Evolutionary conservation across 2,329 filamentous ascomycete species (phyloP), one percentile per base, ranked within the genome.

Genomic region (Chaetomiaceae sp.): DNA sequence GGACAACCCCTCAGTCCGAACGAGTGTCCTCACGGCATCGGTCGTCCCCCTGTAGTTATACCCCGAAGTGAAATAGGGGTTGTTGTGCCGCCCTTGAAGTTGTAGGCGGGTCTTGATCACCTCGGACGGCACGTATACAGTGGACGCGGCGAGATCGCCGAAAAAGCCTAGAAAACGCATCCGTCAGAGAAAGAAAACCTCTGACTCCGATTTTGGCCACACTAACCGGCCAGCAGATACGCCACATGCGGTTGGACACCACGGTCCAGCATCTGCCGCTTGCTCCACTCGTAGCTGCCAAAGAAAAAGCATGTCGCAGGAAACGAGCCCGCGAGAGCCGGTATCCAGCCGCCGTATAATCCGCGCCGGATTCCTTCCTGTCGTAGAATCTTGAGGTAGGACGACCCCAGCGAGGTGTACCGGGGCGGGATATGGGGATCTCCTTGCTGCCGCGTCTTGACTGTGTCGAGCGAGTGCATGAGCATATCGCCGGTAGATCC

Each of bases 381-480:
- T 51, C 90, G 83, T 71, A 88, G 87, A 66, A 99, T 99, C 36
- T 87, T 97, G 67, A 87, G 82, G 73, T 97, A 99, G 4, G 92
- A 94, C 54, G 87, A 88, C 34, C 87, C 88, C 70, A 97, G 84
- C 14, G 90, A 92, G 10, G 87, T 86, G 73, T 99, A 99, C 72
- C 89, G 95, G 1, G 94, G 87, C 20, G 94, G 94, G 56, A 96
- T 81, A 67, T 94, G 87, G 40, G 92, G 91, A 66, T 97, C 94
- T 65, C 92, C 94, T 72, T 99, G 94, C 70, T 99, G 95, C 62
- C 94, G 83, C 42, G 94, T 99, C 74, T 99, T 99, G 64, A 99
- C 94, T 1, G 94, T 99, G 71, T 99, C 94, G 66, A 99, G 81
- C 41, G 92, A 97, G 74, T 99, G 94, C 94, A 99, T 99, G 61